These are phyloP conservation scores for Phytophthora pinifolia DNA, from an alignment of 352 stramenopile species.

Conservation along the genomic window DNA sequence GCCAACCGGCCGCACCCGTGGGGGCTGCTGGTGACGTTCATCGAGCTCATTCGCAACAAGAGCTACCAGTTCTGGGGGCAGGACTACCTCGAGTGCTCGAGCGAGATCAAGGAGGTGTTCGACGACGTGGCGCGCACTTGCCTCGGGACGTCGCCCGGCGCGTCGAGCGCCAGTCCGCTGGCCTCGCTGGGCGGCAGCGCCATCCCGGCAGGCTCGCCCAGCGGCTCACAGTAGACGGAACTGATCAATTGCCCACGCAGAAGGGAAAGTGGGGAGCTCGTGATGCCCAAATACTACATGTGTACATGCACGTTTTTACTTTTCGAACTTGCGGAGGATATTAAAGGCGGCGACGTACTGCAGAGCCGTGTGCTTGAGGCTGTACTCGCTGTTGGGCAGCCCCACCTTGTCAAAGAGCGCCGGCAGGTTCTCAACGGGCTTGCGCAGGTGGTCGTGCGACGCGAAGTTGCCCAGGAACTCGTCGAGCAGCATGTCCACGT, in stretches of 20 bases:
- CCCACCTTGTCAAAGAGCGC: conserved; percentile 76
- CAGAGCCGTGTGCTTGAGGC: conserved; percentile 86
- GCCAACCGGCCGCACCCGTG: conserved; percentile 98
- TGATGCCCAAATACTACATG: no score
- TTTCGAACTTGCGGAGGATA: conserved; percentile 82
- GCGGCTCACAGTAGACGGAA: conserved; percentile 20
- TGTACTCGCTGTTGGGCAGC: conserved; percentile 72
- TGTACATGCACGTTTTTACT: no score
- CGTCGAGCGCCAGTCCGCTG: conserved; percentile 34
- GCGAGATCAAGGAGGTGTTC: conserved; percentile 99
- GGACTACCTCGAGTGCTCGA: conserved; percentile 97
- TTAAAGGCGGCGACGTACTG: conserved; percentile 89
- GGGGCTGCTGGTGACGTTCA: conserved; percentile 98
- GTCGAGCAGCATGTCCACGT: conserved; percentile 81
- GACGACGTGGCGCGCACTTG: conserved; percentile 97
- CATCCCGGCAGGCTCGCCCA: conserved; percentile 16
- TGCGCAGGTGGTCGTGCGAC: conserved; percentile 68
- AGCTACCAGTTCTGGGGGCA: conserved; percentile 99
- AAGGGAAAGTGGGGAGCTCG: no score
- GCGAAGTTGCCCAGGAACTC: conserved; percentile 77
- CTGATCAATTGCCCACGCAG: neutral
- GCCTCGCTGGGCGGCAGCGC: conserved; percentile 29
- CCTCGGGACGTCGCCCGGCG: conserved; percentile 56
- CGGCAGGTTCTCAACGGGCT: conserved; percentile 68
- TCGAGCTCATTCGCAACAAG: conserved; percentile 99